Percentiles rank a stretch among this genome's conserved stretches.
Evolutionary conservation across 805 yeast species (phyloP).

Genomic region (Hanseniaspora singularis): DNA sequence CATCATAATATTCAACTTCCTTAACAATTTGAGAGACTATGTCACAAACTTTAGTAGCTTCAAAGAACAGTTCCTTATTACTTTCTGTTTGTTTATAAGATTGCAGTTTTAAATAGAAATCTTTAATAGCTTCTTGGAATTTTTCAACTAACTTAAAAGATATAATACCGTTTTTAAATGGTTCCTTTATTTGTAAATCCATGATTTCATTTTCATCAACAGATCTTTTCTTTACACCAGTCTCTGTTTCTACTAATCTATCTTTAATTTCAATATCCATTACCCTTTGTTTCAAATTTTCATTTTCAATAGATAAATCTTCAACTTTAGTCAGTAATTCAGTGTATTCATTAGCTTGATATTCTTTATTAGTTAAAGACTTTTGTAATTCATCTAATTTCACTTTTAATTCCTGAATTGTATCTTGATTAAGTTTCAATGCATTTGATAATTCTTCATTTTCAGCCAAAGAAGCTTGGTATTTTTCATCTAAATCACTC

Average conservation of each 20-base stretch:
- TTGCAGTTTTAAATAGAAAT: constrained; percentile 31
- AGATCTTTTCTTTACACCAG: background rate
- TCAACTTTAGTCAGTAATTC: constrained; percentile 23
- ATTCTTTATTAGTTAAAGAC: background rate
- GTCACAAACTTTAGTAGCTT: constrained; percentile 40
- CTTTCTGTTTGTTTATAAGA: constrained; percentile 23
- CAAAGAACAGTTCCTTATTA: constrained; percentile 37
- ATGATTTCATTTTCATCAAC: constrained; percentile 18
- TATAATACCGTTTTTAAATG: constrained; percentile 33
- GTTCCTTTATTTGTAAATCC: constrained; percentile 19
- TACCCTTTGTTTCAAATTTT: constrained; percentile 29
- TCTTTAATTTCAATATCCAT: constrained; percentile 39
- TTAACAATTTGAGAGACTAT: constrained; percentile 25
- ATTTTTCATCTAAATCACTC: constrained; percentile 1
- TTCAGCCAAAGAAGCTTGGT: background rate
- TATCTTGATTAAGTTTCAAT: background rate
- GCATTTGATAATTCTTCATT: background rate
- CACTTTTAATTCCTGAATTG: background rate
- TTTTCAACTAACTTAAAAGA: constrained; percentile 35
- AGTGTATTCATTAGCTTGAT: constrained; percentile 20
- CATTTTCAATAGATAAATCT: constrained; percentile 27
- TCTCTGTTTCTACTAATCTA: constrained; percentile 6
- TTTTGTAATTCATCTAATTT: background rate
- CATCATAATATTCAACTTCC: constrained; percentile 19
- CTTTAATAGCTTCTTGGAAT: constrained; percentile 40